Percentiles rank a stretch among this genome's conserved stretches.
Conservation (phyloP, 2,329 filamentous ascomycete genomes). For the Fusarium sp. region DNA sequence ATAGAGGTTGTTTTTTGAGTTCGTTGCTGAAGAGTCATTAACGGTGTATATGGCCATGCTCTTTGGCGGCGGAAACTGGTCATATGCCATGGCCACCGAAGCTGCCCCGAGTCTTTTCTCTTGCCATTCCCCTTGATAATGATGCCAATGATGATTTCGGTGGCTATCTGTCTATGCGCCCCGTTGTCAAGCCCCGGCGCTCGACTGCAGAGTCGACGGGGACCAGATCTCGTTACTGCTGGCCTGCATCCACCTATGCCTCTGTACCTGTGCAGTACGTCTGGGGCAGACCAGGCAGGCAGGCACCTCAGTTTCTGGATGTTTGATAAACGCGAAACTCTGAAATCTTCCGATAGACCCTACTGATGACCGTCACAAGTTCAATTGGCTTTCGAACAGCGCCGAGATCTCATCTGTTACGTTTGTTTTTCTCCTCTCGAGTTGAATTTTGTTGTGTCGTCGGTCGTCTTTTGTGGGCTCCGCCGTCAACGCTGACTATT, state of each 20-base stretch:
- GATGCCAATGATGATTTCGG: background rate
- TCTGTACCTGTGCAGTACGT: background rate
- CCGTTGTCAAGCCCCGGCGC: background rate
- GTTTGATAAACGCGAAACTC: background rate
- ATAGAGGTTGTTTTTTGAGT: background rate
- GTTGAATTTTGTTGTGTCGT: slow-evolving; percentile 6
- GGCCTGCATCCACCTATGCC: background rate
- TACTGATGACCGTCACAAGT: background rate
- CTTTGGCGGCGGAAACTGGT: background rate
- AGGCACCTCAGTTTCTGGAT: background rate
- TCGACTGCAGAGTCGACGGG: background rate
- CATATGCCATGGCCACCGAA: background rate
- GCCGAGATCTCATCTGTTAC: background rate
- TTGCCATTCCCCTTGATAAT: background rate
- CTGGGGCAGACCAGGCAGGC: background rate
- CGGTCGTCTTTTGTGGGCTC: slow-evolving; percentile 4
- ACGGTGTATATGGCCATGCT: background rate
- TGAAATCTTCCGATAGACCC: background rate
- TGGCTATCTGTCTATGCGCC: background rate
- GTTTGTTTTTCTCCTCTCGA: background rate
- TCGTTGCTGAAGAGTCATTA: background rate
- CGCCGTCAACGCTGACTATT: slow-evolving; percentile 4
- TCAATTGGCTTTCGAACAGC: background rate
- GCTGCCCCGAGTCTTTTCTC: background rate
- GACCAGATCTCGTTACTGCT: background rate